Evolutionary conservation across 2,329 filamentous ascomycete species (phyloP).

Genomic region (Colletotrichum echinochloae): DNA sequence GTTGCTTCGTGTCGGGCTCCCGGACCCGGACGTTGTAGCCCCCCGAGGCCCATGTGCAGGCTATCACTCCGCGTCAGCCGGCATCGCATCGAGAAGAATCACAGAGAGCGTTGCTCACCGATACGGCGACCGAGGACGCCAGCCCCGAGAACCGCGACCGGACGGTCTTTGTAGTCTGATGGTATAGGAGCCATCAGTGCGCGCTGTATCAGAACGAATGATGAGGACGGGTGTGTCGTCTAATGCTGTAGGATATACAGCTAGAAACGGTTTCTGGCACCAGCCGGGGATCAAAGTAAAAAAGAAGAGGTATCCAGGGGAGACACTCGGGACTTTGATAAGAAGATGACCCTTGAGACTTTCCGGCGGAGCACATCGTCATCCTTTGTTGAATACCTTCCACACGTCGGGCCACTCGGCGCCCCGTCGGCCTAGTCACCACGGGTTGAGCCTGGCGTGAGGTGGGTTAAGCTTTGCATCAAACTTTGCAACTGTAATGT

Average conservation of each 20-base stretch:
- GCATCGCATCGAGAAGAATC: too few species aligned
- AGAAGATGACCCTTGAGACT: conserved; percentile 8
- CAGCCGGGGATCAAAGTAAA: too few species aligned
- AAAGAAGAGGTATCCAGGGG: background rate
- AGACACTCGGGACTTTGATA: background rate
- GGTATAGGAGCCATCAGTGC: conserved; percentile 41
- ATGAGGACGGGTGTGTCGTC: background rate
- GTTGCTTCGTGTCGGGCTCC: conserved; percentile 54
- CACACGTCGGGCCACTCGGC: conserved; percentile 11
- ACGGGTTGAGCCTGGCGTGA: conserved; percentile 25
- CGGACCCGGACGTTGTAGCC: conserved; percentile 58
- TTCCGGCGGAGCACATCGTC: conserved; percentile 18
- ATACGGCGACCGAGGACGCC: conserved; percentile 59
- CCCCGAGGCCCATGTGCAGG: conserved; percentile 53
- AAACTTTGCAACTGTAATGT: background rate
- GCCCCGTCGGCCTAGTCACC: conserved; percentile 12
- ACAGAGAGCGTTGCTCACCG: background rate
- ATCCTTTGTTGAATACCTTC: background rate
- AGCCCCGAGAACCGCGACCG: conserved; percentile 54
- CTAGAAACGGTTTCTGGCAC: too few species aligned
- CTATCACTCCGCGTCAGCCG: conserved; percentile 24
- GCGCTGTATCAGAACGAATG: background rate
- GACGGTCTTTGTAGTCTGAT: conserved; percentile 44
- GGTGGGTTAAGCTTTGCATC: background rate
- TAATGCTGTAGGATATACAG: background rate